Evolutionary conservation across 208 protist species (phyloP).

Genomic region (Acanthamoeba lenticulata): DNA sequence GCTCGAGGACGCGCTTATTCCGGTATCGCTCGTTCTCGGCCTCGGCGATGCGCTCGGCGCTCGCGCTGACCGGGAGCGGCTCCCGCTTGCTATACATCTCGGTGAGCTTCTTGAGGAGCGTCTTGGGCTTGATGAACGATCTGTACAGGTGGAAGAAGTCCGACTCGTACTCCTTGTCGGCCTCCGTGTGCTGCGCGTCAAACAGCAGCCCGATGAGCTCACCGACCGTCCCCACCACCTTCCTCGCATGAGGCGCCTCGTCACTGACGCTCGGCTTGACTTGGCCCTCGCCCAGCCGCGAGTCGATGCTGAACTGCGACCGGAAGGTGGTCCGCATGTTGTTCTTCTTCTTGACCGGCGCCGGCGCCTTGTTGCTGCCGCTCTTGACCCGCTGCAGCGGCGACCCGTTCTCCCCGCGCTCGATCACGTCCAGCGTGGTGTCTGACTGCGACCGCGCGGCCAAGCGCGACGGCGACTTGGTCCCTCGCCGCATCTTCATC

Average conservation of each 20-base stretch:
- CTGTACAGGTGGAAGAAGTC: slow-evolving; percentile 20
- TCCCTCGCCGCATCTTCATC: not conserved
- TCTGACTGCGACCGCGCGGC: not conserved
- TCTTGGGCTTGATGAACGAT: slow-evolving; percentile 53
- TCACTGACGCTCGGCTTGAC: no score
- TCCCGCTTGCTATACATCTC: not conserved
- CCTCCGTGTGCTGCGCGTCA: not conserved
- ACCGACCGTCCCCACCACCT: not conserved
- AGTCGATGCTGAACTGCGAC: not conserved
- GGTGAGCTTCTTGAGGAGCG: not conserved
- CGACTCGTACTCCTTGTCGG: not conserved
- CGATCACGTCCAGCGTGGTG: not conserved
- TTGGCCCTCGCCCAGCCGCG: not conserved
- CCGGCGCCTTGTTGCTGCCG: no score
- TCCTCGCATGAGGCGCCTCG: not conserved
- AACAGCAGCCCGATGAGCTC: slow-evolving; percentile 17
- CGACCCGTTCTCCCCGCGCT: not conserved
- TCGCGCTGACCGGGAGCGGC: not conserved
- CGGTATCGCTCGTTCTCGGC: not conserved
- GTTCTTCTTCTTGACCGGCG: no score
- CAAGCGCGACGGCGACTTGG: not conserved
- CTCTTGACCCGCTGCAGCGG: not conserved
- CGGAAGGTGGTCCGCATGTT: not conserved
- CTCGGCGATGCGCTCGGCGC: not conserved
- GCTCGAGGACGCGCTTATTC: not conserved